Conservation (phyloP, 805 yeast species). For the Sungouiella thailandica region DNA sequence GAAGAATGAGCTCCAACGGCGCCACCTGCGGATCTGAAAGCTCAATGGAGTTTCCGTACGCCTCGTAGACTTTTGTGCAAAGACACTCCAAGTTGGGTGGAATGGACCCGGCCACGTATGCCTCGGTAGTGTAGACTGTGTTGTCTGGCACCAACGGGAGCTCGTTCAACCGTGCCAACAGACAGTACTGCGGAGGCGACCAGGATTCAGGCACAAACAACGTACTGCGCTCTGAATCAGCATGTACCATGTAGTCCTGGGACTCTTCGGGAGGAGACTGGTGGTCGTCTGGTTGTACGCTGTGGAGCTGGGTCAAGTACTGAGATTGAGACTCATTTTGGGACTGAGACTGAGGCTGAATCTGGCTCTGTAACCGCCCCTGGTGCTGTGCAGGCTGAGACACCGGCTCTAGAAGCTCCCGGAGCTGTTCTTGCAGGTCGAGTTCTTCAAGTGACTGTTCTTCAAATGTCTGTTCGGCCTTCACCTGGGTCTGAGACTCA, state of each 20-base stretch:
- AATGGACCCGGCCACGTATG: conserved; percentile 18
- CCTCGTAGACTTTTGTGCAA: conserved; percentile 24
- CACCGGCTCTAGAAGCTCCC: conserved; percentile 3
- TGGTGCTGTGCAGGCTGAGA: conserved; percentile 1
- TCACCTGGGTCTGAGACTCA: conserved; percentile 3
- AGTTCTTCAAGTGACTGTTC: not conserved
- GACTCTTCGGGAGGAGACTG: not conserved
- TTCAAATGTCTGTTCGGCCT: conserved; percentile 1
- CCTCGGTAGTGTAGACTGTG: conserved; percentile 15
- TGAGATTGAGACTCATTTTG: conserved; percentile 1
- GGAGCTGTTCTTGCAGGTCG: conserved; percentile 1
- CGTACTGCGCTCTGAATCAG: too few relatives aligned
- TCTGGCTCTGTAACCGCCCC: not conserved
- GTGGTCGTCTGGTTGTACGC: not conserved
- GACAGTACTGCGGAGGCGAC: not conserved
- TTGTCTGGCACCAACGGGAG: conserved; percentile 3
- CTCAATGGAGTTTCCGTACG: conserved; percentile 3
- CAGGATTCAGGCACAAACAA: conserved; percentile 1
- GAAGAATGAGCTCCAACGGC: conserved; percentile 21
- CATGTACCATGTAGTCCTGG: too few relatives aligned
- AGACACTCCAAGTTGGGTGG: conserved; percentile 24
- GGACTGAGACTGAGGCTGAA: not conserved
- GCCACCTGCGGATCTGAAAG: conserved; percentile 22
- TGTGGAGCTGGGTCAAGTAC: conserved; percentile 2
- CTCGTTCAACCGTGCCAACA: conserved; percentile 3